Evolutionary conservation across 2,329 filamentous ascomycete genomes (phyloP).

Genomic region (Epichloe hybrida): DNA sequence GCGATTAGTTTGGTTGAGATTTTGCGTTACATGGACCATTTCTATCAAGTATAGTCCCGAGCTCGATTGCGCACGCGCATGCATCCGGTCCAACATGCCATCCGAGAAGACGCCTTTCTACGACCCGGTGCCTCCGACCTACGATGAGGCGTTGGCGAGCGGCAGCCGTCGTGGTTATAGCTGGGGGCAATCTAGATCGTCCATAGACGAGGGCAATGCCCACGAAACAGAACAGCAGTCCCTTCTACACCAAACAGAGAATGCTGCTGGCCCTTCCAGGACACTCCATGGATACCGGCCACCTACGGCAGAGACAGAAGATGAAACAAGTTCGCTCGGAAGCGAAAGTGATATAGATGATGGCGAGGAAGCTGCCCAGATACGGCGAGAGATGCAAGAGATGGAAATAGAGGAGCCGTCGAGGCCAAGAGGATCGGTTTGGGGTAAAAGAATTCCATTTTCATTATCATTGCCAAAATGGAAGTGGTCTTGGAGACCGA

Average conservation of each 20-base stretch:
- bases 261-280: conserved; percentile 25
- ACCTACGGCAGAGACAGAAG: conserved; percentile 69
- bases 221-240: conserved; percentile 66
- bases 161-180: conserved; percentile 20
- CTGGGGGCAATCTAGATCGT: conserved; percentile 18
- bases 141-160: conserved; percentile 27
- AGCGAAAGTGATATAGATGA: conserved; percentile 29
- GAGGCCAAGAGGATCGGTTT: conserved; percentile 29
- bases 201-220: conserved; percentile 44
- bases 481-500: conserved; percentile 42
- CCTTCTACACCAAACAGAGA: conserved; percentile 46
- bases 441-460: conserved; percentile 43
- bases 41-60: not conserved
- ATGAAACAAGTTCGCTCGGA: conserved; percentile 45
- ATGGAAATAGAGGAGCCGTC: conserved; percentile 68
- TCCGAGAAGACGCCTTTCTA: conserved; percentile 29
- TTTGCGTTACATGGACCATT: not conserved
- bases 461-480: conserved; percentile 38
- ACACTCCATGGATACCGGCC: conserved; percentile 52
- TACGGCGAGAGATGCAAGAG: conserved; percentile 76
- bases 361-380: conserved; percentile 45
- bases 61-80: not conserved
- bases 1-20: not conserved
- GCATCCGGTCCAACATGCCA: conserved; percentile 15
- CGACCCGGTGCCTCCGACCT: conserved; percentile 29